Base-by-base conservation (phyloP, 139 green algal species). In the Chlamydomonas sphaeroides region DNA sequence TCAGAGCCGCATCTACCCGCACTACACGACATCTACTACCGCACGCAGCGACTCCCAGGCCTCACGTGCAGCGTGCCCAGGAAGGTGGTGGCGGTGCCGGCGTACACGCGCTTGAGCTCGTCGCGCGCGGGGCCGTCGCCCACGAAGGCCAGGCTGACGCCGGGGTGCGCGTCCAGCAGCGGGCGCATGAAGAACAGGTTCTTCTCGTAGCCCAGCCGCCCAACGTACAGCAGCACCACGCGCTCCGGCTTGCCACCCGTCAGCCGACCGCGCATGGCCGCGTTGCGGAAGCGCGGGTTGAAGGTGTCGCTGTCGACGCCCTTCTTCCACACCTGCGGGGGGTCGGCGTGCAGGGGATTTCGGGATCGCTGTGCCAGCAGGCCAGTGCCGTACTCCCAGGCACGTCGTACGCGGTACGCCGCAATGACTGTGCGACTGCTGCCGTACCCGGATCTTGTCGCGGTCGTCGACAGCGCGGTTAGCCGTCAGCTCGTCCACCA, bases 171-270 rank as follows among this genome's bases (percentile, higher is more conserved):
- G 66, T 90, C 83, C 65, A 97, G 83, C 23, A 98, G 88, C 61
- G 86, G 88, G 70, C 93, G 94, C n/a, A 97, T 83, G 32, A 92
- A 91, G 23, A 88, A 87, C 4, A 95, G 77, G 84, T 97, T 97
- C 87, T 97, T 97, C 84, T 97, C 94, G 45, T 66, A 83, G 85
- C 97, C 97, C 45, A 99, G 92, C 5, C 97, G 88, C 18, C 97
- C 97, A 35, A 99, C 97, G 68, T 98, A 97, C n/a, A 96, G 85
- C 51, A 99, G 85, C 67, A 99, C 83, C n/a, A 92, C 90, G 0
- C 85, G 88, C 6, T 97, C 90, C 18, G 91, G 90, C 67, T 95
- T 48, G 48, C 95, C 95, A 17, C 85, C 85, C 8, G 84, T 94
- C 84, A 99, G 91, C 23, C 92, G 88, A 36, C 35, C 63, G 11